Conservation (phyloP, 73 alveolate genomes). For the Tetrahymena elliotti region DNA sequence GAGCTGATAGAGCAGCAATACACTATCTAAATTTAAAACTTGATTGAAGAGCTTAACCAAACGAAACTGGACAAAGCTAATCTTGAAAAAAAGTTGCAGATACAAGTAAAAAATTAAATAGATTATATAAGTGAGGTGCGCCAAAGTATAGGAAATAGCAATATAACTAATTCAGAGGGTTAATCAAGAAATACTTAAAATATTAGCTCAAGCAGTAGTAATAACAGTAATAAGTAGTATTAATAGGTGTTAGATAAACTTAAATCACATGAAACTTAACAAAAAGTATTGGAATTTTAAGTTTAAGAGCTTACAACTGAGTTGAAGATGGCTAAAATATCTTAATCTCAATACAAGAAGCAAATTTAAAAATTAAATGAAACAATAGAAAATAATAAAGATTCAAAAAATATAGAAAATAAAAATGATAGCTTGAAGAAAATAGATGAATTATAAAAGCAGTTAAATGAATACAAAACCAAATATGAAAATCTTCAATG, state of each 20-base stretch:
- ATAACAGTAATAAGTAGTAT: not conserved
- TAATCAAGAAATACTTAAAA: not conserved
- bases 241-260: not conserved
- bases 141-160: not conserved
- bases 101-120: not conserved
- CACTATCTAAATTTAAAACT: not conserved
- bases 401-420: not conserved
- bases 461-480: not conserved
- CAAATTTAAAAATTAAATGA: not conserved
- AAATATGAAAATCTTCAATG: not conserved
- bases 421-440: not conserved
- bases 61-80: not conserved
- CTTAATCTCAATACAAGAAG: not conserved
- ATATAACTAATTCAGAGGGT: not conserved
- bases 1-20: not conserved
- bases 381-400: not conserved
- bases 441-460: not conserved
- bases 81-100: not conserved
- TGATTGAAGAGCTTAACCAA: not conserved
- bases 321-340: not conserved
- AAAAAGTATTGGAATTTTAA: not conserved
- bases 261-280: not conserved
- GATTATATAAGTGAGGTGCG: not conserved
- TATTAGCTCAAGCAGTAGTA: not conserved
- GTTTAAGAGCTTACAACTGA: not conserved